phyloP scores from a whole-genome alignment of 257 asterid species.

The Gentiana straminea region DNA sequence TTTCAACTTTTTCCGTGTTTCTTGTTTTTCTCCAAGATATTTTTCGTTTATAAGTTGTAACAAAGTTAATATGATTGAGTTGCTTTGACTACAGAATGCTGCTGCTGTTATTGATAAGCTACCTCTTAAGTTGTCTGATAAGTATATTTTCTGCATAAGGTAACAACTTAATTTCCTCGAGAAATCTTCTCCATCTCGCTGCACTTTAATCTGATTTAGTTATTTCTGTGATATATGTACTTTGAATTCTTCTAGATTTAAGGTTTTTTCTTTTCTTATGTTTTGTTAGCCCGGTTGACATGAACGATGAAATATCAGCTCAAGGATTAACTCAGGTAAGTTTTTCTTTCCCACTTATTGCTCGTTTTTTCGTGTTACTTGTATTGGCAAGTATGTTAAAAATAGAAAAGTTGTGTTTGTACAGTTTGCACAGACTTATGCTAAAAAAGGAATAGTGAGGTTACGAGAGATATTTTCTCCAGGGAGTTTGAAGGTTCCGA shows the following conservation, averaged over 20 bases:
- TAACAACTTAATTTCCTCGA: conserved; percentile 18
- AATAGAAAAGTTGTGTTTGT: conserved; percentile 11
- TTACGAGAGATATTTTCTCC: conserved; percentile 88
- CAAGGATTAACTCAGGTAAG: conserved; percentile 88
- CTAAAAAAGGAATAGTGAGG: conserved; percentile 49
- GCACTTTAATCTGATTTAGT: neutral
- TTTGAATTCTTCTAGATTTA: too few species aligned
- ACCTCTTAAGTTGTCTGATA: conserved; percentile 68
- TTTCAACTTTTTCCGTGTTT: neutral
- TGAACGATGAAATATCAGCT: conserved; percentile 70
- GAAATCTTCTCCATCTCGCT: neutral
- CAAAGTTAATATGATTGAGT: conserved; percentile 6
- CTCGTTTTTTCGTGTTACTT: conserved; percentile 2
- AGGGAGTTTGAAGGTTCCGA: conserved; percentile 67
- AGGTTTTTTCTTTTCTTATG: neutral
- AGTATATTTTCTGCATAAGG: conserved; percentile 80
- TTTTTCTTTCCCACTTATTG: conserved; percentile 6
- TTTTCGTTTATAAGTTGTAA: neutral
- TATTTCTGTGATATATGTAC: neutral
- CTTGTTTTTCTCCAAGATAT: neutral
- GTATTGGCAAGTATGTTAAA: neutral
- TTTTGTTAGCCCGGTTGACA: conserved; percentile 77
- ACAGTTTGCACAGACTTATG: conserved; percentile 78
- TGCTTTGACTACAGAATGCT: conserved; percentile 50
- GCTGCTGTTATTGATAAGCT: conserved; percentile 83